Evolutionary conservation across 164 flowering plant species (phyloP), one percentile per base, ranked within the genome.

Genomic region (Berberis vulgaris): DNA sequence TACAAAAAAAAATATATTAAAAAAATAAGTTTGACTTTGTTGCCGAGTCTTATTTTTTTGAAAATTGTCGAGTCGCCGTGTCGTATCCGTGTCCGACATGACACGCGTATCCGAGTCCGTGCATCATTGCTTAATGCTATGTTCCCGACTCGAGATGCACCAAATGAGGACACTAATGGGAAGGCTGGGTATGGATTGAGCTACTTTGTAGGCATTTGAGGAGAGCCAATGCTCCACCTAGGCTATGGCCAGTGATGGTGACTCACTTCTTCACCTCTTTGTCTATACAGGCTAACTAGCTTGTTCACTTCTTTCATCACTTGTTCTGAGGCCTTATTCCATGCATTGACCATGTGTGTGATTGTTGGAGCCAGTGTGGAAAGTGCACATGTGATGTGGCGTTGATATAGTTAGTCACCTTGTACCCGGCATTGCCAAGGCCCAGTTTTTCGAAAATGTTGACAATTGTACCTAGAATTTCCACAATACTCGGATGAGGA

Each of bases 221-320:
- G 1, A 84, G 79, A 43, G 85, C 86, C 60, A 85, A 62, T 7
- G 95, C 87, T 38, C 85, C 89, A 43, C 91, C 95, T 0, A 88
- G 57, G 68, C 96, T 84, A 45, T 88, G 96, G 4, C 96, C 91
- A 0, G 89, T 84, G 43, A 84, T 72, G 3, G 91, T 88, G 2
- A 88, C 96, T 82, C 38, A 84, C 81, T 60, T 81, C 72, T 60
- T 86, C 80, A 43, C 84, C 86, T 61, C 59, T 65, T 12, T 43
- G 60, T 58, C 59, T 65, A 58, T 78, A 79, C 6, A 69, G 49
- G 5, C 67, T 57, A n/a, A 82, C 76, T 1, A 84, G 71, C 26
- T 72, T 72, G 2, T 50, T 55, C 1, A 86, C 45, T 57, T 86
- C 91, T 47, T 59, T 9, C 85, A 88, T 83, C 4, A 77, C 86